These are phyloP conservation scores for Mycosarcoma mackinlayi DNA, from an alignment of 1,284 basidiomycete genomes.

Conservation along the genomic window DNA sequence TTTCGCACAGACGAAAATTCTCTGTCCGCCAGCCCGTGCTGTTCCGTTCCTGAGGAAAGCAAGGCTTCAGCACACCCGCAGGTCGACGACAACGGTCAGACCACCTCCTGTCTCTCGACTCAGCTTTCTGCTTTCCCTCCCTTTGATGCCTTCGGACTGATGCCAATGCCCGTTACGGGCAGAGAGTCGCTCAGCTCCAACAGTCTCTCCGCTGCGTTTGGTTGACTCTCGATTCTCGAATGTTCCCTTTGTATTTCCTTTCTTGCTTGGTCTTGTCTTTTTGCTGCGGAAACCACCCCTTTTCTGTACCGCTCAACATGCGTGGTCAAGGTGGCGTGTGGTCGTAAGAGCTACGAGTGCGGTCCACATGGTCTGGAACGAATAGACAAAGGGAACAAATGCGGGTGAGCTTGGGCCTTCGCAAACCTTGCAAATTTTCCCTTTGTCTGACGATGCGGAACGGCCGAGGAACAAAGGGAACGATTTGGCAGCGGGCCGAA, in stretches of 20 bases:
- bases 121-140: conserved; percentile 8
- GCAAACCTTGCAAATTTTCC: conserved; percentile 1
- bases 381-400: conserved; percentile 8
- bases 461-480: conserved; percentile 7
- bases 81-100: conserved; percentile 9
- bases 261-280: conserved; percentile 15
- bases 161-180: conserved; percentile 6
- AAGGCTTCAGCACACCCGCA: conserved; percentile 2
- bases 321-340: too few relatives aligned
- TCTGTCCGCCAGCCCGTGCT: conserved; percentile 13
- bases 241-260: conserved; percentile 15
- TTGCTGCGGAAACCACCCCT: conserved; percentile 16
- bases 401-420: conserved; percentile 3
- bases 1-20: conserved; percentile 10
- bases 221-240: conserved; percentile 8
- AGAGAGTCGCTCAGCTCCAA: conserved; percentile 25
- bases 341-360: too few relatives aligned
- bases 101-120: neutral
- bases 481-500: neutral
- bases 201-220: conserved; percentile 38
- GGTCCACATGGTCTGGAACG: too few relatives aligned
- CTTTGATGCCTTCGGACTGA: conserved; percentile 27
- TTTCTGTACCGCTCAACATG: conserved; percentile 1
- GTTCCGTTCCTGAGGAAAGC: conserved; percentile 1
- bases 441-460: conserved; percentile 5